Percentiles rank a stretch among this genome's conserved stretches.
These are phyloP conservation scores for Leishmania mexicana DNA, from an alignment of 208 protist genomes.

Conservation along the genomic window DNA sequence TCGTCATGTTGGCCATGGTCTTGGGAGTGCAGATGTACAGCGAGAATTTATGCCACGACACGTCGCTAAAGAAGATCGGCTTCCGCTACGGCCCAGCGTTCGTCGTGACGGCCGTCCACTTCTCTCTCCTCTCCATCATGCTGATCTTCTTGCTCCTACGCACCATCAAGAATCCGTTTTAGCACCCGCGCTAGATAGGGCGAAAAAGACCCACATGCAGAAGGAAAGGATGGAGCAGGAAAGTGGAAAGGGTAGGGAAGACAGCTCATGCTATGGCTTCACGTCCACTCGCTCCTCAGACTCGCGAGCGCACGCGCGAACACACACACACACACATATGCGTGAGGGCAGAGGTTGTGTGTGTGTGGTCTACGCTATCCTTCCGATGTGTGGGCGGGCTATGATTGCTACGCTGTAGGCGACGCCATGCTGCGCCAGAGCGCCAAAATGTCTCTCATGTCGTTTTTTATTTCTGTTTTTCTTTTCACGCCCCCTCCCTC, in stretches of 20 bases:
- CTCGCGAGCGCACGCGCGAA: not conserved
- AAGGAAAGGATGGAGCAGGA: not conserved
- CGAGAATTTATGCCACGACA: constrained; percentile 21
- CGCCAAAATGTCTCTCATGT: not conserved
- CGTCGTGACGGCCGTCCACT: constrained; percentile 32
- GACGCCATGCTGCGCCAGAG: not conserved
- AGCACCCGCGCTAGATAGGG: constrained; percentile 22
- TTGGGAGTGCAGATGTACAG: constrained; percentile 18
- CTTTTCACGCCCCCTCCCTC: not conserved
- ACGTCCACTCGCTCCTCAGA: not conserved
- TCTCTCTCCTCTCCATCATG: constrained; percentile 29
- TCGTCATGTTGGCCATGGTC: constrained; percentile 34
- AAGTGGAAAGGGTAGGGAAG: not conserved
- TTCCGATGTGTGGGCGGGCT: not conserved
- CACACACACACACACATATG: not conserved
- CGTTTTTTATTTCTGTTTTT: constrained; percentile 3
- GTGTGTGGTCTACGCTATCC: not conserved
- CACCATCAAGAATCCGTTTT: constrained; percentile 12
- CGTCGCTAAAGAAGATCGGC: constrained; percentile 34
- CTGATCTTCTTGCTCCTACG: constrained; percentile 31
- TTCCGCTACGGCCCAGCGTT: constrained; percentile 50
- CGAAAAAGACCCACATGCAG: not conserved
- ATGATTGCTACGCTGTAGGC: not conserved
- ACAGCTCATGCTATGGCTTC: not conserved
- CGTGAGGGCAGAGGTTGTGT: not conserved